Conservation (phyloP, 176 grass and related monocot species). For the Alopecurus myosuroides region DNA sequence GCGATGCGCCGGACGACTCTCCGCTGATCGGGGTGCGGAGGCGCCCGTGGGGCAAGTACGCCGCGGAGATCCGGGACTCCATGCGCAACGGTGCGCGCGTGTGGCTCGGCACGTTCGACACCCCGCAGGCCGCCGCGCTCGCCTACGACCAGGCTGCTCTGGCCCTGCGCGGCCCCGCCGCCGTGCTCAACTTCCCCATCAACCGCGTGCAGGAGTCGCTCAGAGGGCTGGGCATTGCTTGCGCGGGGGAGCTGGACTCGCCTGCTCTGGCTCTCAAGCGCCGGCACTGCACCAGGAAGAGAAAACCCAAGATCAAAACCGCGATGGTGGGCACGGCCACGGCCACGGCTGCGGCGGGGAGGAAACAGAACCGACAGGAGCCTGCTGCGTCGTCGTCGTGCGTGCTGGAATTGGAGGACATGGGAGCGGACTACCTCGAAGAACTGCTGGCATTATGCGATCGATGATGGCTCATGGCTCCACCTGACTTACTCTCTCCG, state of each 20-base stretch:
- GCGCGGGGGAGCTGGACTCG: neutral
- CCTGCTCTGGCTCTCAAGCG: conserved; percentile 9
- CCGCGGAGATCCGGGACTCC: conserved; percentile 51
- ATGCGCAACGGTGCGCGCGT: conserved; percentile 33
- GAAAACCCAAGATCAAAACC: neutral
- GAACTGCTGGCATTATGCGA: neutral
- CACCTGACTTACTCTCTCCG: no score
- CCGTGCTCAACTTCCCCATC: conserved; percentile 11
- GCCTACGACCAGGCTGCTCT: conserved; percentile 58
- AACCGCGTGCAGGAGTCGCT: neutral
- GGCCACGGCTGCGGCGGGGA: neutral
- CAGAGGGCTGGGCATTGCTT: neutral
- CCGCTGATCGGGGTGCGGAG: conserved; percentile 15
- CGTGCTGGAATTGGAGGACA: neutral
- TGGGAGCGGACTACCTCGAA: neutral
- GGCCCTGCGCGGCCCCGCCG: neutral
- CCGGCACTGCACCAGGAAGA: conserved; percentile 8
- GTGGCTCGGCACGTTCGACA: conserved; percentile 68
- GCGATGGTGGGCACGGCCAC: no score
- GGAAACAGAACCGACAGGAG: neutral
- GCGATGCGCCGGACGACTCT: neutral
- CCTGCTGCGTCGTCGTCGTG: neutral
- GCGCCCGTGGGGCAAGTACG: conserved; percentile 57
- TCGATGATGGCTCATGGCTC: neutral
- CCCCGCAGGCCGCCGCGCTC: conserved; percentile 50